Evolutionary conservation across 164 flowering plant species (phyloP).

Genomic region (Aristolochia fimbriata): DNA sequence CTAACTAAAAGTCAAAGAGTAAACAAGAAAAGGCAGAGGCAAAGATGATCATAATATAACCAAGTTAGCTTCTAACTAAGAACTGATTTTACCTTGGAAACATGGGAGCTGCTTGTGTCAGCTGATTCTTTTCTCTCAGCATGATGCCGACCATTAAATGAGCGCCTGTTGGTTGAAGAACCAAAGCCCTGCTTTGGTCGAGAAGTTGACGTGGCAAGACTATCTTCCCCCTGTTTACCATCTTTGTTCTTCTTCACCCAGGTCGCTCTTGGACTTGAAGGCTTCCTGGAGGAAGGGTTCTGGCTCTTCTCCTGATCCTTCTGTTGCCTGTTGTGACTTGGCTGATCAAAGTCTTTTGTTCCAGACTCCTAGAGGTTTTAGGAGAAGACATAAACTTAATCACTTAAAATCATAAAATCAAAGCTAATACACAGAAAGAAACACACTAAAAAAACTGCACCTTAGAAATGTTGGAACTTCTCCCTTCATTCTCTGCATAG

Average conservation of each 20-base stretch:
- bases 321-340: conserved; percentile 19
- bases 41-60: no score
- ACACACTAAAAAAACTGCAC: conserved; percentile 11
- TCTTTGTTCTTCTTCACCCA: conserved; percentile 31
- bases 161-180: conserved; percentile 21
- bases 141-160: conserved; percentile 31
- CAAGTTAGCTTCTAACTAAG: no score
- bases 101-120: conserved; percentile 5
- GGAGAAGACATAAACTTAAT: background rate
- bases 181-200: conserved; percentile 23
- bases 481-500: conserved; percentile 14
- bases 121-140: conserved; percentile 14
- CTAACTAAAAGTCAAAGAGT: no score
- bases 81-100: no score
- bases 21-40: no score
- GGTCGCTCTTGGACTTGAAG: conserved; percentile 18
- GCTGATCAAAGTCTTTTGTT: conserved; percentile 14
- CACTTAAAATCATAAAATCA: background rate
- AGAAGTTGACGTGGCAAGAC: conserved; percentile 18
- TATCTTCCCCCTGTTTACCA: conserved; percentile 21
- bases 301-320: conserved; percentile 30
- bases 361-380: conserved; percentile 30
- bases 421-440: background rate
- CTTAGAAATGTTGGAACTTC: conserved; percentile 22
- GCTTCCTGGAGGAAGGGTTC: conserved; percentile 10